These are phyloP conservation scores for Scenedesmus sp. DNA, from an alignment of 163 green algal genomes.

Conservation along the genomic window DNA sequence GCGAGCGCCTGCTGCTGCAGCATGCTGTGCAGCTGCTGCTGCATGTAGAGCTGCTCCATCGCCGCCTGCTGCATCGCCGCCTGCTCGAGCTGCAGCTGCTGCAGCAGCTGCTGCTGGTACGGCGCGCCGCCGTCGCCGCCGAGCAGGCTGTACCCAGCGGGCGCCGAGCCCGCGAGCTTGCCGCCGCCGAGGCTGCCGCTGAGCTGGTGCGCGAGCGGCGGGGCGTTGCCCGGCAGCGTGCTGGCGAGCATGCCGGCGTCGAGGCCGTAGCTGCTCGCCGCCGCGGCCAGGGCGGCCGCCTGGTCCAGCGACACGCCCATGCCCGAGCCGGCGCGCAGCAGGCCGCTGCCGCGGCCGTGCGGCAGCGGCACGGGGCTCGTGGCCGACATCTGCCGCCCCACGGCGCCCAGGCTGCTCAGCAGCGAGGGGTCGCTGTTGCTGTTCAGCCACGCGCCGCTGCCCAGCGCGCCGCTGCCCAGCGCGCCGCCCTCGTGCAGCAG, in stretches of 20 bases:
- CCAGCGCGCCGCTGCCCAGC: neutral
- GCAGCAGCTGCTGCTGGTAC: constrained; percentile 34
- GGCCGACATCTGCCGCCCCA: neutral
- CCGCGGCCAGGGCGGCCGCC: neutral
- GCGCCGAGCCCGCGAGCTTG: constrained; percentile 12
- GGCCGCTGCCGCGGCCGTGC: neutral
- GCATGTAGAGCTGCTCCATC: constrained; percentile 11
- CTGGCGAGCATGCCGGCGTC: constrained; percentile 12
- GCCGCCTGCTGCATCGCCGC: constrained; percentile 9
- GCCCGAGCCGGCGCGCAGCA: neutral
- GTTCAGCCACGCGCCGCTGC: constrained; percentile 13
- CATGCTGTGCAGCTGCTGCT: constrained; percentile 32
- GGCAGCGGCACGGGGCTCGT: constrained; percentile 26
- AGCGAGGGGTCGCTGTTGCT: constrained; percentile 35
- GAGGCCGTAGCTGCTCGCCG: constrained; percentile 4
- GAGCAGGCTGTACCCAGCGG: constrained; percentile 7
- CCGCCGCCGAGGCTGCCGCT: neutral
- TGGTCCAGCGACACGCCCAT: constrained; percentile 7
- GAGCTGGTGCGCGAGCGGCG: neutral
- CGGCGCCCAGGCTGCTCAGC: constrained; percentile 15
- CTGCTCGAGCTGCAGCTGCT: constrained; percentile 31
- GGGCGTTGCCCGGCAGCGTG: neutral
- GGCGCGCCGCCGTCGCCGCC: neutral
- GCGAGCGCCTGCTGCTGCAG: neutral
- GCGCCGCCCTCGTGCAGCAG: neutral